Conservation (phyloP, 2,329 filamentous ascomycete species). For the Trichoderma sp. region DNA sequence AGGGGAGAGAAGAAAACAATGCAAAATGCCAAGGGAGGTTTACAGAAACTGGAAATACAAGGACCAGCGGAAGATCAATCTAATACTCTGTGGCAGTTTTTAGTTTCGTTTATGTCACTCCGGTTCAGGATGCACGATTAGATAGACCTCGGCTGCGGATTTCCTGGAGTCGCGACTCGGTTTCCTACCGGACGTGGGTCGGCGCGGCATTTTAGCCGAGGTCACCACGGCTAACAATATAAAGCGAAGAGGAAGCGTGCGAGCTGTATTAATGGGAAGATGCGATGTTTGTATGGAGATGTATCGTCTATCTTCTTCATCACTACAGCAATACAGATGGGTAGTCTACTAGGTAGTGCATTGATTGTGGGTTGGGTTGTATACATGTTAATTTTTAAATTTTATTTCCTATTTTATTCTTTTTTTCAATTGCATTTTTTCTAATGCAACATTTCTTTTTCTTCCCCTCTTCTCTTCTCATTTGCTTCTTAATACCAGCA, state of each 20-base stretch:
- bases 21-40: background rate
- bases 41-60: background rate
- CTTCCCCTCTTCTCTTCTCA: background rate
- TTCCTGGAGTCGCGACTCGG: background rate
- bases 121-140: constrained; percentile 12
- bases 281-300: background rate
- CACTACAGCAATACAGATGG: too few species aligned
- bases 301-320: background rate
- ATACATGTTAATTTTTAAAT: background rate
- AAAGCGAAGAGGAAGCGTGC: background rate
- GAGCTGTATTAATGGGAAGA: background rate
- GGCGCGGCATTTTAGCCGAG: constrained; percentile 5
- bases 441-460: background rate
- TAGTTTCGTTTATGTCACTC: constrained; percentile 8
- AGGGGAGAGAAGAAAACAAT: background rate
- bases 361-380: background rate
- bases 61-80: background rate
- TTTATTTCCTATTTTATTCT: background rate
- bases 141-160: constrained; percentile 14
- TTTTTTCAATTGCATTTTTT: background rate
- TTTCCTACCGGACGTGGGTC: background rate
- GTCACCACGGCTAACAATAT: background rate
- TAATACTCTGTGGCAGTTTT: background rate
- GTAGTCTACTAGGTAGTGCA: background rate
- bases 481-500: background rate